These are phyloP conservation scores for Solanum pennellii DNA, from an alignment of 257 asterid genomes.

Conservation along the genomic window DNA sequence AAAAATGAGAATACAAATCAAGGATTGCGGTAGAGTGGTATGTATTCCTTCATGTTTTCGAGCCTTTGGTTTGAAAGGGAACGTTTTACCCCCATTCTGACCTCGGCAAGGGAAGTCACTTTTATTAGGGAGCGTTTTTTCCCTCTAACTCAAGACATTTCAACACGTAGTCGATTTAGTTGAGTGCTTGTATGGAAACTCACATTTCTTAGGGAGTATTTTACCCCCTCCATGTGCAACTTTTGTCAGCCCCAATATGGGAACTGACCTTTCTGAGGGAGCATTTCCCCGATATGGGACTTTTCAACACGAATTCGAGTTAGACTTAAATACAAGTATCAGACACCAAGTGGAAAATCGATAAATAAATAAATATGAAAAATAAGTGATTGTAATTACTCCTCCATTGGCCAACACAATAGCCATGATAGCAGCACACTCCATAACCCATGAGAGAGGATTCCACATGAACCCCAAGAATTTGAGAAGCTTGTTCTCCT, in stretches of 20 bases:
- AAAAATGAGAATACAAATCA: not conserved
- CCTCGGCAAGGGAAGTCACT: not conserved
- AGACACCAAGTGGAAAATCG: not conserved
- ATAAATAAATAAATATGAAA: not conserved
- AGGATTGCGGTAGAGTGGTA: not conserved
- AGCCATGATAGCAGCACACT: constrained; percentile 82
- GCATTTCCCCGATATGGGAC: not conserved
- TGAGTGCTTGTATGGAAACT: not conserved
- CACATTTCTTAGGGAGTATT: not conserved
- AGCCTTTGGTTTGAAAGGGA: not conserved
- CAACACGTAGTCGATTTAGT: too few species aligned
- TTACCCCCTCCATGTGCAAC: not conserved
- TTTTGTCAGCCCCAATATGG: not conserved
- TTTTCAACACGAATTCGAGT: not conserved
- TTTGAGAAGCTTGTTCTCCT: constrained; percentile 54
- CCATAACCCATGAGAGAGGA: constrained; percentile 99
- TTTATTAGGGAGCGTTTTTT: not conserved
- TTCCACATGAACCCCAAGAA: constrained; percentile 97
- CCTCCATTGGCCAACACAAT: constrained; percentile 78
- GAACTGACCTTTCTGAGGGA: not conserved
- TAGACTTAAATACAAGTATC: not conserved
- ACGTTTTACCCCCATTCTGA: not conserved
- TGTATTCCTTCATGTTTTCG: not conserved
- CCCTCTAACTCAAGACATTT: not conserved
- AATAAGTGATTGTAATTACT: constrained; percentile 13